Conservation (phyloP, 2,329 filamentous ascomycete genomes). For the Penicillium carneum region DNA sequence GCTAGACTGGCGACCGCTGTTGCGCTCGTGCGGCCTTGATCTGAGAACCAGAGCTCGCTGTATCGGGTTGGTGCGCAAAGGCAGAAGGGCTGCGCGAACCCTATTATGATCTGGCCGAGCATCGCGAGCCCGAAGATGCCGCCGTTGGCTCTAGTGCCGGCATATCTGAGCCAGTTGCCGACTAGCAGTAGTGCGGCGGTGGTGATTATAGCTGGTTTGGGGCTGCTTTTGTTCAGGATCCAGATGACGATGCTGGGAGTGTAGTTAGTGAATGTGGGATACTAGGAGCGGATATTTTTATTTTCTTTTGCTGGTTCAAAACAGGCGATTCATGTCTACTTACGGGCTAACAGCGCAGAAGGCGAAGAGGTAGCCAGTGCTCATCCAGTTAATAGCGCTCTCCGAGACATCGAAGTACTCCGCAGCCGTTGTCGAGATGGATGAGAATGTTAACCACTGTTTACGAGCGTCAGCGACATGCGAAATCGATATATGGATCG, state of each 20-base stretch:
- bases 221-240: conserved; percentile 76
- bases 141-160: conserved; percentile 65
- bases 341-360: conserved; percentile 76
- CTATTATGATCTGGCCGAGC: conserved; percentile 89
- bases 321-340: conserved; percentile 35
- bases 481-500: conserved; percentile 6
- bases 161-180: conserved; percentile 92
- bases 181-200: conserved; percentile 75
- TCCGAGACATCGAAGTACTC: conserved; percentile 77
- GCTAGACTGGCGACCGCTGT: conserved; percentile 85
- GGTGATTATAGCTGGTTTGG: conserved; percentile 76
- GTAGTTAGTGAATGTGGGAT: conserved; percentile 5
- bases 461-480: neutral
- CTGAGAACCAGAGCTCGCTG: conserved; percentile 93
- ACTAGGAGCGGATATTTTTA: neutral
- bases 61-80: conserved; percentile 88
- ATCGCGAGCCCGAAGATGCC: conserved; percentile 79
- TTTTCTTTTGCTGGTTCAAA: neutral
- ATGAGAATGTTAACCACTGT: conserved; percentile 90
- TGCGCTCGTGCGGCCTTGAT: conserved; percentile 80
- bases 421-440: conserved; percentile 76
- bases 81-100: conserved; percentile 89
- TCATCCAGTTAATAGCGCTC: conserved; percentile 88
- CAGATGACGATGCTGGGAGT: conserved; percentile 67
- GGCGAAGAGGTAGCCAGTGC: conserved; percentile 83